These are phyloP conservation scores for Mycena polygramma DNA, from an alignment of 768 basidiomycete genomes.

Conservation along the genomic window DNA sequence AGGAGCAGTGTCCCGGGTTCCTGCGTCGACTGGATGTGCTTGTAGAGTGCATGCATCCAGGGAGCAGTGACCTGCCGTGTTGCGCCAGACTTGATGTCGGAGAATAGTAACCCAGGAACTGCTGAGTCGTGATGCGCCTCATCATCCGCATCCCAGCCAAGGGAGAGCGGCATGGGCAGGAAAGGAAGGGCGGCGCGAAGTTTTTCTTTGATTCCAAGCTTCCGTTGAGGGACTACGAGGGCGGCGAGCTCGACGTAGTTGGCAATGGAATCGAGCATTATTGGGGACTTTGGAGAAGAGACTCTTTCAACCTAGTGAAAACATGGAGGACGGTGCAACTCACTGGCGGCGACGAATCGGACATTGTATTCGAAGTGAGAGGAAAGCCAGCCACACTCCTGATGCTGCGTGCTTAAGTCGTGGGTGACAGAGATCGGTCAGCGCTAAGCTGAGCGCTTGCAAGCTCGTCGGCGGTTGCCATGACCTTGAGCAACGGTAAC, in stretches of 20 bases:
- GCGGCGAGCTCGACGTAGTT: constrained; percentile 17
- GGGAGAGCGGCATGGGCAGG: constrained; percentile 20
- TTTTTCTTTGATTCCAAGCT: not conserved
- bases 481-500: no score
- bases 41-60: constrained; percentile 15
- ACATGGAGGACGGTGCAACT: not conserved
- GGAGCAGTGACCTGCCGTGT: not conserved
- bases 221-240: not conserved
- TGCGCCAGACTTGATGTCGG: constrained; percentile 5
- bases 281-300: not conserved
- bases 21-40: not conserved
- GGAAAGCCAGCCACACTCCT: no score
- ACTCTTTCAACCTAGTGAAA: not conserved
- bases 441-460: no score
- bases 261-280: not conserved
- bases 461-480: no score
- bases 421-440: no score
- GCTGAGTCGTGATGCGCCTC: not conserved
- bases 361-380: no score
- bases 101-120: not conserved
- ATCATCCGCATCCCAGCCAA: constrained; percentile 15
- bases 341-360: not conserved
- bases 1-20: not conserved
- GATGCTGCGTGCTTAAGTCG: no score
- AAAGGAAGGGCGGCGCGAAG: not conserved